Evolutionary conservation across 2,329 filamentous ascomycete species (phyloP).

Genomic region (Colletotrichum eleusines): DNA sequence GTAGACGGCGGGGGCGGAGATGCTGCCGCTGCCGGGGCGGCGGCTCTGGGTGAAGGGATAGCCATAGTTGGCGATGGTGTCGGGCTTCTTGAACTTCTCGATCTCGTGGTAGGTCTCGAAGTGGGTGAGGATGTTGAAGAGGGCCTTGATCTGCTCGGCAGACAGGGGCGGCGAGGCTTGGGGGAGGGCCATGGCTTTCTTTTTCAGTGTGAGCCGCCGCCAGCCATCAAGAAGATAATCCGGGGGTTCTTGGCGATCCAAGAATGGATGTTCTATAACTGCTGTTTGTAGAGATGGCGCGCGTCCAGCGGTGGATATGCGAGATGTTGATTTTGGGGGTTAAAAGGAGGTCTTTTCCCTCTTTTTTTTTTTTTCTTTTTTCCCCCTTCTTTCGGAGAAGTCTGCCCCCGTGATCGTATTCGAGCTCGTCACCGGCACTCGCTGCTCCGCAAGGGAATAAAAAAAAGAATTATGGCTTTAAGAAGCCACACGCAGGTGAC

Average conservation of each 20-base stretch:
- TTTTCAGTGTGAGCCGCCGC: neutral
- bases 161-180: conserved; percentile 45
- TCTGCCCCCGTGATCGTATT: conserved; percentile 13
- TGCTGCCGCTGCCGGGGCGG: neutral
- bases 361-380: neutral
- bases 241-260: too few relatives aligned
- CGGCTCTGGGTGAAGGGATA: conserved; percentile 68
- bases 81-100: conserved; percentile 75
- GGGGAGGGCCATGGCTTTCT: conserved; percentile 17
- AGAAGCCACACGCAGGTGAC: too few relatives aligned
- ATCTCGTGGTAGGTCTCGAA: conserved; percentile 76
- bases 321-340: too few relatives aligned
- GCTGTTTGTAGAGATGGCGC: too few relatives aligned
- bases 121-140: conserved; percentile 72
- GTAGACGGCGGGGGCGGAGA: conserved; percentile 44
- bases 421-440: neutral
- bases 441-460: too few relatives aligned
- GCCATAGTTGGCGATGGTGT: conserved; percentile 75
- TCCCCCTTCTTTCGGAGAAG: too few relatives aligned
- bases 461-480: too few relatives aligned
- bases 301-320: too few relatives aligned
- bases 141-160: conserved; percentile 61
- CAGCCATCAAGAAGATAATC: neutral
- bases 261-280: too few relatives aligned
- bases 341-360: too few relatives aligned